Evolutionary conservation across 2,329 filamentous ascomycete species (phyloP).

Genomic region (Penicillium sp.): DNA sequence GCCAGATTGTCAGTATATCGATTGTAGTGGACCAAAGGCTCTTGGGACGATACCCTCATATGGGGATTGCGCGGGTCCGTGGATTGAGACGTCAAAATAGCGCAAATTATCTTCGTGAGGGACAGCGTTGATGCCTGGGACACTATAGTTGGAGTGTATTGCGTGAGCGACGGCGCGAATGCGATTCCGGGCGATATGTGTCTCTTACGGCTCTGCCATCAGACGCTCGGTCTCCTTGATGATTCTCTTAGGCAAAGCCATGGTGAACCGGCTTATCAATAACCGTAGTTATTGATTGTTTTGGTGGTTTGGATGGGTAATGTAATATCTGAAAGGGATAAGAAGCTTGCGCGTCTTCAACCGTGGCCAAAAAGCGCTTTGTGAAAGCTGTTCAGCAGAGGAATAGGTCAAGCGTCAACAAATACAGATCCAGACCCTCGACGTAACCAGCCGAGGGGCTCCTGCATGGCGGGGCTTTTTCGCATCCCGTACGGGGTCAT

Average conservation of each 20-base stretch:
- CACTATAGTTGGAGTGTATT: slow-evolving; percentile 56
- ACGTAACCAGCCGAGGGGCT: slow-evolving; percentile 33
- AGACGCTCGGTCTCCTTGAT: slow-evolving; percentile 98
- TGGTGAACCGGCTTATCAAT: slow-evolving; percentile 30
- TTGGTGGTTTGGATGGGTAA: background rate
- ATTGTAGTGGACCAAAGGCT: background rate
- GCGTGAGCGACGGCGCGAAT: background rate
- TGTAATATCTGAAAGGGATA: background rate
- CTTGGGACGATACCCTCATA: slow-evolving; percentile 71
- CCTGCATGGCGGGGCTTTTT: slow-evolving; percentile 19
- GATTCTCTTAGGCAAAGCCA: slow-evolving; percentile 91
- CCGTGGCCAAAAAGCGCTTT: background rate
- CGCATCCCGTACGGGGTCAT: slow-evolving; percentile 22
- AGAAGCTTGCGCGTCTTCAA: background rate
- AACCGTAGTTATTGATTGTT: slow-evolving; percentile 9
- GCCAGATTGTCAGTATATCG: slow-evolving; percentile 7
- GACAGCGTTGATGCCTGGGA: slow-evolving; percentile 91
- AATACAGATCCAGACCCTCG: slow-evolving; percentile 12
- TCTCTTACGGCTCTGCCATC: slow-evolving; percentile 86
- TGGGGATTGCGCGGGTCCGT: slow-evolving; percentile 87
- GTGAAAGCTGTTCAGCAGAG: background rate
- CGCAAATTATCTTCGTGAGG: slow-evolving; percentile 96
- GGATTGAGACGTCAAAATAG: slow-evolving; percentile 97
- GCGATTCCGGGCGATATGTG: background rate
- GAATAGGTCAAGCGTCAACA: slow-evolving; percentile 3